Base-by-base conservation (phyloP, 352 stramenopile genomes). In the Phytopythium ostracodes region DNA sequence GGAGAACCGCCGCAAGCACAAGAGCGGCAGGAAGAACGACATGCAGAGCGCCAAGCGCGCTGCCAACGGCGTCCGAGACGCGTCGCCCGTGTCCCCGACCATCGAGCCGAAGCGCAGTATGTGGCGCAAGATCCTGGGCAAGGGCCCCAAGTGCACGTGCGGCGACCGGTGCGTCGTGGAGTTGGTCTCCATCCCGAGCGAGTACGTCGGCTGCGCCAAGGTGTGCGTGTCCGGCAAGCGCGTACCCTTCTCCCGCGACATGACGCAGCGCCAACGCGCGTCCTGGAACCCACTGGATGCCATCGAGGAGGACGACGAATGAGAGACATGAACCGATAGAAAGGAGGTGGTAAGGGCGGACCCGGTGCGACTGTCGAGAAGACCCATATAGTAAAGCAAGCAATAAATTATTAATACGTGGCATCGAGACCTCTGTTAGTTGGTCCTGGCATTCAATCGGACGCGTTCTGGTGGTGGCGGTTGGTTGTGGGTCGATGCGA, bases 101-200 rank as follows among this genome's bases (percentile, higher is more conserved):
- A 60, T 59, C 38, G 43, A 50, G 43, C 67, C 64, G 27, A 80
- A 84, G 66, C 77, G 74, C 56, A 84, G 74, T 57, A 65, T 84
- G 29, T 87, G 77, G 77, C 75, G 77, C 60, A 84, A 84, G 59
- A 54, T 87, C 24, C 54, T 87, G 27, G 74, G 77, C 31, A 77
- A 79, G 36, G 77, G 77, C 5, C 77, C 77, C 57, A 87, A 87
- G 71, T 87, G 77, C 65, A 64, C 81, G 25, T 87, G 77, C 44
- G 50, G 54, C 55, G 38, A 24, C 29, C 2, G 57, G 61, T 64
- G 49, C 27, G 46, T 62, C 3, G 46, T 62, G 1, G 67, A 65
- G 44, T 53, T 76, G 15, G 61, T 86, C 29, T 29, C 72, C 56
- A 78, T 87, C 52, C 75, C 77, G 10, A 66, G 63, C 51, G 75